phyloP scores from a whole-genome alignment of 176 grass and related monocot genomes.

The Oryza rufipogon region DNA sequence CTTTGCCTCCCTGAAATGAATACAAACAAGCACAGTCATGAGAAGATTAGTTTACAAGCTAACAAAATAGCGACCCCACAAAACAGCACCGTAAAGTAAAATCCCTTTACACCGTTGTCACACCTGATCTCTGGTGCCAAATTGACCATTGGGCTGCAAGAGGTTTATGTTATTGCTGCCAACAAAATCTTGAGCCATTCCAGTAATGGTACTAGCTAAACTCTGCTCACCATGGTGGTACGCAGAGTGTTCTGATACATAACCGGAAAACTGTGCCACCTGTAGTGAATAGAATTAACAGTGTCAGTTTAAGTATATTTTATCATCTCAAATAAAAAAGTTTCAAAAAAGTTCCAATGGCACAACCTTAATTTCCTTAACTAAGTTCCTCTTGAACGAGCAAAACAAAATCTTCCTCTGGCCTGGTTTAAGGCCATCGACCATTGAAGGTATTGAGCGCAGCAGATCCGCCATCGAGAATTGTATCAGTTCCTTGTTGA shows the following conservation, averaged over 20 bases:
- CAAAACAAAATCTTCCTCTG: constrained; percentile 91
- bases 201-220: constrained; percentile 77
- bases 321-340: neutral
- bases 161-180: constrained; percentile 93
- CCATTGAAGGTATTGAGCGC: constrained; percentile 92
- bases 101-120: neutral
- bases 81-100: neutral
- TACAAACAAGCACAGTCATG: neutral
- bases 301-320: neutral
- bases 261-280: constrained; percentile 94
- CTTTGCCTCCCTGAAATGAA: constrained; percentile 82
- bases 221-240: constrained; percentile 90
- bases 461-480: constrained; percentile 93
- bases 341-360: neutral
- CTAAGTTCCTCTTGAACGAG: constrained; percentile 86
- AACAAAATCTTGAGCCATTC: constrained; percentile 97
- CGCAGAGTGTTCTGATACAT: constrained; percentile 91
- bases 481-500: constrained; percentile 91
- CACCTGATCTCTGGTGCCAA: constrained; percentile 72
- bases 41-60: neutral
- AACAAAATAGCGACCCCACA: neutral
- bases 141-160: constrained; percentile 74
- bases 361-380: constrained; percentile 78
- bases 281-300: constrained; percentile 22
- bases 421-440: constrained; percentile 84